Percentiles rank a stretch among this genome's conserved stretches.
These are phyloP conservation scores for Amanita muscaria DNA, from an alignment of 768 basidiomycete genomes.

Conservation along the genomic window DNA sequence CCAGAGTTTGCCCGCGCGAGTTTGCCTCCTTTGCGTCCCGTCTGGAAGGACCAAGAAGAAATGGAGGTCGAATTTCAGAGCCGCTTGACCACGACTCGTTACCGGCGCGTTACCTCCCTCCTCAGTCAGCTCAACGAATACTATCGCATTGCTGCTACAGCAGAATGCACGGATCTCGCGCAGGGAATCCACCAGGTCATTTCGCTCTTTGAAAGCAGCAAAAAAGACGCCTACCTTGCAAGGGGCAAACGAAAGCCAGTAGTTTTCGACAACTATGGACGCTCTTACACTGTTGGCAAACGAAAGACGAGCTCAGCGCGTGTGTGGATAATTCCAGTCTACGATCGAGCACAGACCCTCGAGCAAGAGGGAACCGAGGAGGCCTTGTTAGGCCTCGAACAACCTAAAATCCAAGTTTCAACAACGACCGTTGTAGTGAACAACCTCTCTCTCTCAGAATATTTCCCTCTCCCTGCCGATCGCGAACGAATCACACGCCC, in stretches of 20 bases:
- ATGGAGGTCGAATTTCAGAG: constrained; percentile 50
- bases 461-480: constrained; percentile 69
- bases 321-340: constrained; percentile 84
- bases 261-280: constrained; percentile 63
- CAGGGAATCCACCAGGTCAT: constrained; percentile 43
- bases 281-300: constrained; percentile 79
- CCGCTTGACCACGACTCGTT: constrained; percentile 58
- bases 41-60: constrained; percentile 62
- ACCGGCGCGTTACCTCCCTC: constrained; percentile 52
- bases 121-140: constrained; percentile 62
- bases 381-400: constrained; percentile 19
- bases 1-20: constrained; percentile 57
- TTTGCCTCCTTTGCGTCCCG: constrained; percentile 47
- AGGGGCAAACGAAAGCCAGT: constrained; percentile 48
- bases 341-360: constrained; percentile 12
- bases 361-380: constrained; percentile 18
- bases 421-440: constrained; percentile 76
- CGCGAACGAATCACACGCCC: constrained; percentile 79
- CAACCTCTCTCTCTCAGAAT: constrained; percentile 66
- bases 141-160: constrained; percentile 47
- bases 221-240: constrained; percentile 40
- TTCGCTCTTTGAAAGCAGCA: constrained; percentile 55
- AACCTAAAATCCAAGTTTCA: constrained; percentile 26
- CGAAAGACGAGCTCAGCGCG: constrained; percentile 87
- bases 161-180: constrained; percentile 50